Percentiles rank a stretch among this genome's conserved stretches.
phyloP scores from a whole-genome alignment of 2,329 filamentous ascomycete genomes.

The Arthrobotrys entomopaga region DNA sequence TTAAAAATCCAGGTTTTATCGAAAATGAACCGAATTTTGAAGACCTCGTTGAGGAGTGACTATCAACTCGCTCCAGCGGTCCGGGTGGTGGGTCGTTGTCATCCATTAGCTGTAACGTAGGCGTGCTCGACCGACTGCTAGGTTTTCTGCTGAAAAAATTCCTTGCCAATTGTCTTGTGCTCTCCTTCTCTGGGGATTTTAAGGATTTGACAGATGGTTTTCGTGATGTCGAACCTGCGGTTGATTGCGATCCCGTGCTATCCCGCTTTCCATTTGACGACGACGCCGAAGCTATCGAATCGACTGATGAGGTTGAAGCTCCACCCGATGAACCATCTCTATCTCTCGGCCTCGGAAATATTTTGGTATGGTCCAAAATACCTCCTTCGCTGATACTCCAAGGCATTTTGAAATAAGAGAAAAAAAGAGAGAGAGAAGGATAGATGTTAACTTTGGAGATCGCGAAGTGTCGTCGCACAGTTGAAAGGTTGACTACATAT shows the following conservation, averaged over 20 bases:
- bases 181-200: conserved; percentile 49
- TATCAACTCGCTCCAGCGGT: conserved; percentile 47
- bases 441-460: conserved; percentile 11
- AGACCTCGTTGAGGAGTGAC: conserved; percentile 44
- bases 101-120: conserved; percentile 42
- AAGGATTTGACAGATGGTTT: conserved; percentile 42
- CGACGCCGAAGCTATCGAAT: conserved; percentile 49
- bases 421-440: no score
- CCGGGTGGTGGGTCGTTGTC: conserved; percentile 27
- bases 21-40: conserved; percentile 49
- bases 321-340: conserved; percentile 54
- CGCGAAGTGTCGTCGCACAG: conserved; percentile 26
- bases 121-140: conserved; percentile 53
- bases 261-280: conserved; percentile 46
- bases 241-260: conserved; percentile 53
- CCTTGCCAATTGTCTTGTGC: conserved; percentile 50
- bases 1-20: conserved; percentile 52
- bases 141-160: conserved; percentile 54
- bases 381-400: conserved; percentile 53
- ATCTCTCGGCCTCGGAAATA: conserved; percentile 48
- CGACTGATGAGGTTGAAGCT: conserved; percentile 52
- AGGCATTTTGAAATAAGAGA: conserved; percentile 28
- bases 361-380: conserved; percentile 46
- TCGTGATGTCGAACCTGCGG: conserved; percentile 47
- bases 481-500: conserved; percentile 40